Evolutionary conservation across 2,329 filamentous ascomycete genomes (phyloP).

Genomic region (Pseudogymnoascus sp.): DNA sequence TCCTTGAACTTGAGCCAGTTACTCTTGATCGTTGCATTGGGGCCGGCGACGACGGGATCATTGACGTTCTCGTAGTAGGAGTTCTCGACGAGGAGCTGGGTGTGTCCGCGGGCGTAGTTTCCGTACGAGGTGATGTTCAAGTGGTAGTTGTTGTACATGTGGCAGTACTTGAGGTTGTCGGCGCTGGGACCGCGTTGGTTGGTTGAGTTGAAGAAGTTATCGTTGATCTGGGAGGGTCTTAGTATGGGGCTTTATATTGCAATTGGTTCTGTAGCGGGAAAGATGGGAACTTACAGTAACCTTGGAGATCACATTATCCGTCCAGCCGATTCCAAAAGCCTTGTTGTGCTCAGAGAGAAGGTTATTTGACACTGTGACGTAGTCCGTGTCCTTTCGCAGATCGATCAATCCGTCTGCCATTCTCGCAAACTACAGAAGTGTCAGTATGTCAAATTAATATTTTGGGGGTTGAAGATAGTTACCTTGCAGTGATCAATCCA

Average conservation of each 20-base stretch:
- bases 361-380: constrained; percentile 19
- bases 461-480: background rate
- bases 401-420: constrained; percentile 21
- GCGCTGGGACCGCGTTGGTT: constrained; percentile 19
- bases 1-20: constrained; percentile 18
- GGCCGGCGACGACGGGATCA: constrained; percentile 17
- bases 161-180: constrained; percentile 19
- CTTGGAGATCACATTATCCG: constrained; percentile 19
- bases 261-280: background rate
- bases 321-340: constrained; percentile 22
- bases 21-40: constrained; percentile 15
- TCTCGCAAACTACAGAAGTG: constrained; percentile 7
- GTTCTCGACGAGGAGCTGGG: constrained; percentile 19
- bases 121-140: constrained; percentile 21
- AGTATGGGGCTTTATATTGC: background rate
- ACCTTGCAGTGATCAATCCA: constrained; percentile 21
- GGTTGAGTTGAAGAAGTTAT: constrained; percentile 21
- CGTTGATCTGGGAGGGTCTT: constrained; percentile 13
- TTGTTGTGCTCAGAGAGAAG: constrained; percentile 21
- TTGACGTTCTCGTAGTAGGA: constrained; percentile 19
- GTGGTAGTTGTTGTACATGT: constrained; percentile 20
- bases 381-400: constrained; percentile 19
- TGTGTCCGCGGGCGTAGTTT: constrained; percentile 19
- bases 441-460: background rate
- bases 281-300: constrained; percentile 8